Evolutionary conservation across 2,329 filamentous ascomycete genomes (phyloP), one percentile per base, ranked within the genome.

Genomic region (Xylaria arbuscula): DNA sequence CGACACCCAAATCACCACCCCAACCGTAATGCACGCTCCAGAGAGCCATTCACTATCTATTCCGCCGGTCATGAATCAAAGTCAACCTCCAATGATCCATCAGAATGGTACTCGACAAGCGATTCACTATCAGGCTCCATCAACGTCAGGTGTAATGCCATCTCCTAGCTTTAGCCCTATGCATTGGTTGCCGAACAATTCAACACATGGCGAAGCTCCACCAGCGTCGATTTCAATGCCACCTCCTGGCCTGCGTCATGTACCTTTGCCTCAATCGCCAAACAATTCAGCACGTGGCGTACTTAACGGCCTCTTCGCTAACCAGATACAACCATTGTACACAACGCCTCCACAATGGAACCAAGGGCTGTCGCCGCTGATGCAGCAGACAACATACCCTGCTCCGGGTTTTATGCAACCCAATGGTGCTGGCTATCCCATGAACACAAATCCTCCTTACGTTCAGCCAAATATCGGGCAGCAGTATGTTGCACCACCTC

Each of bases 281-380:
- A 42, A n/a, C 11, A 17, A 1, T 58, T 60, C 19, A 19, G 13
- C n/a, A 6, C 42, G 19, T 34, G 55, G 45, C 4, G 61, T 57
- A 13, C 53, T 60, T 10, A 60, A 61, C n/a, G 55, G 22, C n/a
- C n/a, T 50, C 10, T 69, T 69, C 19, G 55, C 56, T 47, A 13
- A 67, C 28, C 64, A 67, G 13, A 38, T 67, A 17, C 28, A 28
- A 28, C 61, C 68, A 36, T 17, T 15, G 11, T 58, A 62, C 10
- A 13, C 64, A n/a, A 17, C 55, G 9, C 8, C 62, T 2, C 50
- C 45, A 42, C 63, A 56, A 10, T 34, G 56, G 22, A 34, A 19
- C 34, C 50, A 56, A 9, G 54, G 38, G n/a, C 47, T 28, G n/a
- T 53, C 48, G 13, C 17, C 63, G 1, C 34, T 28, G 50, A 53